Base-by-base conservation (phyloP, 1,284 basidiomycete genomes). In the Xerocomus nothofagi region DNA sequence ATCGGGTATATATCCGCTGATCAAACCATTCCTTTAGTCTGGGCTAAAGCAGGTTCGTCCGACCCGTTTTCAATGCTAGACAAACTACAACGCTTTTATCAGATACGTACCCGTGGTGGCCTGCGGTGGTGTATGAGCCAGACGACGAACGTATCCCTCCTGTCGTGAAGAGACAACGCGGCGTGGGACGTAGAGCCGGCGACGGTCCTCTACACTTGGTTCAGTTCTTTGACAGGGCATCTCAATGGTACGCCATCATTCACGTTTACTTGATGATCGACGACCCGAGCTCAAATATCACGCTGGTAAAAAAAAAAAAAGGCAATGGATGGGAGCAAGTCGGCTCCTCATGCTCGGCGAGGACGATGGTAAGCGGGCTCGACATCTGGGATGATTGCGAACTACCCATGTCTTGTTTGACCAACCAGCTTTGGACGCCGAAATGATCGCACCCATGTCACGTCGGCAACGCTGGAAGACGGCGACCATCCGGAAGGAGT, bases 41-140 rank as follows among this genome's bases (percentile, higher is more conserved):
- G 84, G 84, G 84, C 81, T 2, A 85, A 84, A 72, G 72, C 76
- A 50, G 71, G 83, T 68, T 33, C 21, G 63, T 56, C 27, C 6
- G 11, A 29, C 21, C 17, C 8, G 2, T 31, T 36, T 18, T 27
- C 2, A 6, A n/a, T n/a, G 4, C 10, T 12, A 14, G 5, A 11
- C 24, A 10, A 26, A 6, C 12, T 18, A 50, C 62, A 44, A 68
- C n/a, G 3, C 20, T 31, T 34, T 6, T 14, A 39, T 30, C 50
- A 84, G 82, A 70, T 38, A 77, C 79, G 2, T 84, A 73, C 50
- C 84, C 83, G 12, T 86, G 80, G 80, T 86, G 81, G 80, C 83
- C 84, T 33, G 83, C 79, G 18, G 76, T 81, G 1, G 70, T 86
- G 12, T 79, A 71, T 48, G 77, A 82, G 23, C 72, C 73, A 20